phyloP scores from a whole-genome alignment of 495 filamentous ascomycete genomes.

The Aspergillus baeticus region DNA sequence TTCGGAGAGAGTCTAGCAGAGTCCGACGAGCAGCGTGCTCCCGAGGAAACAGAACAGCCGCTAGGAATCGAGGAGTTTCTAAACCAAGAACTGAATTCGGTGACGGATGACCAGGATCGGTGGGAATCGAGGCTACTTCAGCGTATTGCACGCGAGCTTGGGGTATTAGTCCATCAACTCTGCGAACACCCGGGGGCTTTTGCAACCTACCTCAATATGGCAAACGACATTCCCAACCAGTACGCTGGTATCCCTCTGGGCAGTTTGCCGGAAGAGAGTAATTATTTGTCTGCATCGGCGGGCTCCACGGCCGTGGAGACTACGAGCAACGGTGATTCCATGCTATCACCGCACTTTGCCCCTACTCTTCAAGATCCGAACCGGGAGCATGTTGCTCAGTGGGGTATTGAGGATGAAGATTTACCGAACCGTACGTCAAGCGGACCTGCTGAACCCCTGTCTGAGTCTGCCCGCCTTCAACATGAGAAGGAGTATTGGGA shows the following conservation, averaged over 20 bases:
- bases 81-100: constrained; percentile 33
- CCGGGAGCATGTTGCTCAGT: constrained; percentile 56
- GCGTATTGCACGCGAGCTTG: constrained; percentile 82
- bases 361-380: constrained; percentile 43
- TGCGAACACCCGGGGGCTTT: constrained; percentile 81
- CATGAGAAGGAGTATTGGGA: constrained; percentile 80
- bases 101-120: constrained; percentile 43
- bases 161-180: constrained; percentile 76
- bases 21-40: constrained; percentile 1
- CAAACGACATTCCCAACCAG: constrained; percentile 39
- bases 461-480: constrained; percentile 34
- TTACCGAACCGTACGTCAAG: constrained; percentile 17
- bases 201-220: constrained; percentile 61
- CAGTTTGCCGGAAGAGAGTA: constrained; percentile 29
- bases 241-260: constrained; percentile 54
- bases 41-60: constrained; percentile 11
- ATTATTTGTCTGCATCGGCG: constrained; percentile 13
- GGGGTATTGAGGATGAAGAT: constrained; percentile 67
- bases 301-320: constrained; percentile 23
- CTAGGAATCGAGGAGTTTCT: constrained; percentile 34
- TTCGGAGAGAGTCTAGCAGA: constrained; percentile 77
- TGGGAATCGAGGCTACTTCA: constrained; percentile 82
- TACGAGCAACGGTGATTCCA: constrained; percentile 25
- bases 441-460: constrained; percentile 26
- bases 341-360: constrained; percentile 41